Conservation (phyloP, 495 filamentous ascomycete genomes). For the Parmelia sp. region DNA sequence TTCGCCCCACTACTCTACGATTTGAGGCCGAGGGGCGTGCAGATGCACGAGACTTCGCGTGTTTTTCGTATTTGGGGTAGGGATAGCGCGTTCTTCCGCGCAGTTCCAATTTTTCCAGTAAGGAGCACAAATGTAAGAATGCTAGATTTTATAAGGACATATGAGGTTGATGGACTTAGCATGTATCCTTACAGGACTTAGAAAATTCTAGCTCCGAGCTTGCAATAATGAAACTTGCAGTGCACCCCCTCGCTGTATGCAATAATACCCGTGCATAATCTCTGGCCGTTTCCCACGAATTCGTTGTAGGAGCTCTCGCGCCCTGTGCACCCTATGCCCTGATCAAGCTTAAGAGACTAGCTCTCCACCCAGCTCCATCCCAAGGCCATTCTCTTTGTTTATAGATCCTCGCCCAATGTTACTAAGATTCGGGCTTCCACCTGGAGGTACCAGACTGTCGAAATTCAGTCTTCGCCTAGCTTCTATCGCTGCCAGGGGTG, state of each 20-base stretch:
- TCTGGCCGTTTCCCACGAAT: neutral
- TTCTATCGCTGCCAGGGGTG: slow-evolving; percentile 52
- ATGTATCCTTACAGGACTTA: no score
- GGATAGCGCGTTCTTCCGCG: neutral
- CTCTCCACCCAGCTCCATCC: slow-evolving; percentile 55
- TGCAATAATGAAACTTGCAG: no score
- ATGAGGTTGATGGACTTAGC: neutral
- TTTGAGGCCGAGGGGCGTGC: no score
- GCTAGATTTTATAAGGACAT: neutral
- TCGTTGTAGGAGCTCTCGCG: neutral
- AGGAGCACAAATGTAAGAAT: neutral
- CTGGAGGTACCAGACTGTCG: slow-evolving; percentile 55
- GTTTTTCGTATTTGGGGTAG: neutral
- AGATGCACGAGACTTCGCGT: neutral
- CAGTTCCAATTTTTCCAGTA: neutral
- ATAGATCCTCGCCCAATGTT: slow-evolving; percentile 18
- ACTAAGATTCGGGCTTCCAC: slow-evolving; percentile 24
- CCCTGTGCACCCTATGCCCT: neutral
- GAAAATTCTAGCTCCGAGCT: no score
- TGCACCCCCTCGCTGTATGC: no score
- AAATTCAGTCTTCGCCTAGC: slow-evolving; percentile 60
- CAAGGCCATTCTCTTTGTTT: slow-evolving; percentile 32
- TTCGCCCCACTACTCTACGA: neutral
- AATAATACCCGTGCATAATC: no score
- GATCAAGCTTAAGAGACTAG: slow-evolving; percentile 34